Percentiles rank a stretch among this genome's conserved stretches.
Conservation (phyloP, 1,139 yeast species). For the Geotrichum phurueaensis region DNA sequence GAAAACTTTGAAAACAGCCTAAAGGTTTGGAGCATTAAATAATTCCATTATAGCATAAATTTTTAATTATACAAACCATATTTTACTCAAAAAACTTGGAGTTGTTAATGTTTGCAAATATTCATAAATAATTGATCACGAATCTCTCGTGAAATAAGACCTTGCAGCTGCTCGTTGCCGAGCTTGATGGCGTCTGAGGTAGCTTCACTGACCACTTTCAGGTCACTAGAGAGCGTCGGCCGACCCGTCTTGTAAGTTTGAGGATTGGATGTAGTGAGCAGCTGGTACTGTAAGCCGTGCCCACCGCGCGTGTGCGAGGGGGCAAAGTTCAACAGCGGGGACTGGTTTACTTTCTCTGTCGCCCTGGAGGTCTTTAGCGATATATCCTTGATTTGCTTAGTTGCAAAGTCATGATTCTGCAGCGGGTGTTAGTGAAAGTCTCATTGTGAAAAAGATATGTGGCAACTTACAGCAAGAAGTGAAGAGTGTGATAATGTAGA, state of each 20-base stretch:
- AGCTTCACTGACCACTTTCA: conserved; percentile 19
- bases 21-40: conserved; percentile 19
- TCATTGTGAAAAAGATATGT: conserved; percentile 13
- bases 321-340: conserved; percentile 18
- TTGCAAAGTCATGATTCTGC: conserved; percentile 34
- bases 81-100: background rate
- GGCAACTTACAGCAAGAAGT: conserved; percentile 16
- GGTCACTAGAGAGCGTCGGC: background rate
- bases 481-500: conserved; percentile 35
- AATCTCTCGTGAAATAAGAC: conserved; percentile 30
- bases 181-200: conserved; percentile 28
- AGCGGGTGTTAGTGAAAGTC: background rate
- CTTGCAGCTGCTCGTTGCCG: conserved; percentile 34
- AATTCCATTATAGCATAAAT: conserved; percentile 1
- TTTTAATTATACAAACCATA: background rate
- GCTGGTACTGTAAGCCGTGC: background rate
- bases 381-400: conserved; percentile 32
- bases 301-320: conserved; percentile 5
- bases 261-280: background rate
- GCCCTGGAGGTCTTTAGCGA: conserved; percentile 24
- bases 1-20: conserved; percentile 2
- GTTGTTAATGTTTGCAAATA: conserved; percentile 10
- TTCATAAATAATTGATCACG: conserved; percentile 26
- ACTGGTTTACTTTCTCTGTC: conserved; percentile 20
- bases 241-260: background rate